phyloP scores from a whole-genome alignment of 768 basidiomycete genomes.

The Mrakia frigida region DNA sequence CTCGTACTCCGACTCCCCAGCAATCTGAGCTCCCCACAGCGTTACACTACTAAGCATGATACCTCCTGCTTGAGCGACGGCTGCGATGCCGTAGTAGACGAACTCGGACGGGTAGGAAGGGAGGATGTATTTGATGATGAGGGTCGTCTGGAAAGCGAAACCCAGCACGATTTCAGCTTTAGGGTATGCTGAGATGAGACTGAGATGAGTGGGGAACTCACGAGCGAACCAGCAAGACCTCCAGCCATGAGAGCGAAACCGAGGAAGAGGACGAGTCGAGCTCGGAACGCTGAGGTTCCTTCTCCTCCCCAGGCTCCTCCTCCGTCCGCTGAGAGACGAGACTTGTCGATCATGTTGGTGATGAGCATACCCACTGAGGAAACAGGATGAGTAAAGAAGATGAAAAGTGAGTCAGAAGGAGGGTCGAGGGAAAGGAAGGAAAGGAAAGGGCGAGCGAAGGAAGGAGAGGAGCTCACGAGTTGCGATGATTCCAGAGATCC shows the following conservation, averaged over 20 bases:
- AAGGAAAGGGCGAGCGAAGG: background rate
- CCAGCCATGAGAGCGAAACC: slow-evolving; percentile 98
- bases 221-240: slow-evolving; percentile 92
- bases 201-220: slow-evolving; percentile 40
- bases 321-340: slow-evolving; percentile 66
- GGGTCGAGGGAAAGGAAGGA: background rate
- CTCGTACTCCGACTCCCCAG: slow-evolving; percentile 74
- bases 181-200: too few species aligned
- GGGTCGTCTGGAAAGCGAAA: slow-evolving; percentile 64
- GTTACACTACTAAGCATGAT: slow-evolving; percentile 64
- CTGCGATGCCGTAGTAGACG: slow-evolving; percentile 87
- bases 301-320: slow-evolving; percentile 49
- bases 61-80: slow-evolving; percentile 86
- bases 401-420: background rate
- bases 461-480: slow-evolving; percentile 49
- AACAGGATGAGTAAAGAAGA: background rate
- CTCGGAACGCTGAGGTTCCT: slow-evolving; percentile 81
- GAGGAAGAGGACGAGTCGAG: slow-evolving; percentile 81
- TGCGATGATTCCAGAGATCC: slow-evolving; percentile 93
- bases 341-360: slow-evolving; percentile 92
- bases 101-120: slow-evolving; percentile 66
- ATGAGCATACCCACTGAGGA: slow-evolving; percentile 70
- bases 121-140: slow-evolving; percentile 85
- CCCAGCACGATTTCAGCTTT: too few species aligned
- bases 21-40: slow-evolving; percentile 85